phyloP scores from a whole-genome alignment of 2,329 filamentous ascomycete species.

The Lachnellula subtilissima region DNA sequence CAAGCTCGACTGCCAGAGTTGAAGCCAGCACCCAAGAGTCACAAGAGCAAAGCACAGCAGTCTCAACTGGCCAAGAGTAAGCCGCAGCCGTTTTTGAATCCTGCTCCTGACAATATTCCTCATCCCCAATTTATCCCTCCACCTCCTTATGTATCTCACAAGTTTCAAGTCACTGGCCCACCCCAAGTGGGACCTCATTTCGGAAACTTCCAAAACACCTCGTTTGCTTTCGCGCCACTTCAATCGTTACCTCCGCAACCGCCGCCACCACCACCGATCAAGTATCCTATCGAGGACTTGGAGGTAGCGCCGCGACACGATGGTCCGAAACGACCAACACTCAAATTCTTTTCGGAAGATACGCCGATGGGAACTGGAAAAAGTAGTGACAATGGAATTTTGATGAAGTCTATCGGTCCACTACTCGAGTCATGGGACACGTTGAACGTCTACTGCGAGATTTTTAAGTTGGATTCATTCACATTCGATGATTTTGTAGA shows the following conservation, averaged over 20 bases:
- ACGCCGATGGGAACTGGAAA: slow-evolving; percentile 47
- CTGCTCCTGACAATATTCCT: slow-evolving; percentile 22
- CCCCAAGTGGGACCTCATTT: slow-evolving; percentile 28
- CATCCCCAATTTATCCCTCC: slow-evolving; percentile 21
- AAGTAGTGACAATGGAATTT: slow-evolving; percentile 55
- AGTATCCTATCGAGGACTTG: slow-evolving; percentile 94
- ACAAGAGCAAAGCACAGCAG: slow-evolving; percentile 56
- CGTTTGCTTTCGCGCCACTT: slow-evolving; percentile 42
- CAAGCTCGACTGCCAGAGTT: slow-evolving; percentile 63
- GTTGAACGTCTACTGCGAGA: slow-evolving; percentile 94
- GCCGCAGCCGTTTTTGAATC: slow-evolving; percentile 33
- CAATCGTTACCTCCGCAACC: slow-evolving; percentile 48
- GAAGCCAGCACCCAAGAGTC: slow-evolving; percentile 67
- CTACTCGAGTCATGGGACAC: slow-evolving; percentile 94
- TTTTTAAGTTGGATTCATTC: slow-evolving; percentile 92
- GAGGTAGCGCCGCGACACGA: slow-evolving; percentile 66
- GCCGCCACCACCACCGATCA: slow-evolving; percentile 70
- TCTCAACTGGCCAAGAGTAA: slow-evolving; percentile 36
- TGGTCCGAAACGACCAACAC: slow-evolving; percentile 59
- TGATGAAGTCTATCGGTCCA: slow-evolving; percentile 79
- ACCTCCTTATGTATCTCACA: slow-evolving; percentile 27
- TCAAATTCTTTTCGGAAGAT: slow-evolving; percentile 73
- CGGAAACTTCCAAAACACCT: slow-evolving; percentile 39
- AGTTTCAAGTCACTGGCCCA: slow-evolving; percentile 30
- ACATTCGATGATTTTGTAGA: slow-evolving; percentile 96